A percentile compares a stretch with the other conserved stretches of the same genome.
Conservation (phyloP, 805 yeast species). For the Saccharomycopsis schoenii region DNA sequence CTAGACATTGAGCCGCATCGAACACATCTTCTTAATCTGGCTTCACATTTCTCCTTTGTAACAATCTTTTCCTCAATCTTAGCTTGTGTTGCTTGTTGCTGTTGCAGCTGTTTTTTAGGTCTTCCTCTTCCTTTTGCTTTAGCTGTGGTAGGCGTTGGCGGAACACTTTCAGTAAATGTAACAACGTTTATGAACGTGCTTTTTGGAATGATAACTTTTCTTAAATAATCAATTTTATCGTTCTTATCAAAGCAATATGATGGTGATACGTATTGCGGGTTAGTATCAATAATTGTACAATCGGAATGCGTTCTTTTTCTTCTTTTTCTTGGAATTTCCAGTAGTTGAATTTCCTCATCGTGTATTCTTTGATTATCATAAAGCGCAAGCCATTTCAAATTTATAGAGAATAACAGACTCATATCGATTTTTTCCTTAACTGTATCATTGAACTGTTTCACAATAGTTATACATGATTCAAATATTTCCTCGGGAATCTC, state of each 20-base stretch:
- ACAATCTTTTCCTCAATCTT: neutral
- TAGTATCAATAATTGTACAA: neutral
- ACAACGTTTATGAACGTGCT: neutral
- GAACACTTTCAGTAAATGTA: neutral
- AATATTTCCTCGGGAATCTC: conserved; percentile 10
- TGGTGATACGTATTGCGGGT: conserved; percentile 1
- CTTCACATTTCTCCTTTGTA: neutral
- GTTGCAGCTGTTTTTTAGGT: neutral
- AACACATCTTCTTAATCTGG: conserved; percentile 11
- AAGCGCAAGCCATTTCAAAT: conserved; percentile 13
- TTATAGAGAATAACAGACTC: conserved; percentile 4
- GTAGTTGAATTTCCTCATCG: neutral
- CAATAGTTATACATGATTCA: conserved; percentile 1
- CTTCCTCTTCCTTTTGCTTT: neutral
- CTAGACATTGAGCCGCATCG: conserved; percentile 16
- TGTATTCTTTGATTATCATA: neutral
- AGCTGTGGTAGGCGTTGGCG: neutral
- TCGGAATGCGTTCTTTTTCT: neutral
- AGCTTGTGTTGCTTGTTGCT: neutral
- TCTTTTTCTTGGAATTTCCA: neutral
- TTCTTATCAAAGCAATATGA: neutral
- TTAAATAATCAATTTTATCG: conserved; percentile 11
- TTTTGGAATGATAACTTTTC: conserved; percentile 9
- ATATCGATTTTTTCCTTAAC: conserved; percentile 6
- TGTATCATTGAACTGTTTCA: conserved; percentile 11